A percentile compares a stretch with the other conserved stretches of the same genome.
Conservation (phyloP, 805 yeast genomes). For the Geotrichum ghanense region DNA sequence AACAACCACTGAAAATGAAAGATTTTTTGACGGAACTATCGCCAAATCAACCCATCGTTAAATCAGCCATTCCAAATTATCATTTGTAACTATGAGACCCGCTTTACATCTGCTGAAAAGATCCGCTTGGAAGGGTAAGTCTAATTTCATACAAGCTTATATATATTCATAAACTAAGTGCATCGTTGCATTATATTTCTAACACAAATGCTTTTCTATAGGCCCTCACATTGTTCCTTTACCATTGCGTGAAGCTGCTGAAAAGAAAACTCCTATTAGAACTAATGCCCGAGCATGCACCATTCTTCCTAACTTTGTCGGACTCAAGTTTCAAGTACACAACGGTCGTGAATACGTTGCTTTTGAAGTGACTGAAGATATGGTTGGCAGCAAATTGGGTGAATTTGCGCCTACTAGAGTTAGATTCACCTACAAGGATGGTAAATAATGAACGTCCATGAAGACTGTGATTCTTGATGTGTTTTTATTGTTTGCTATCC, state of each 20-base stretch:
- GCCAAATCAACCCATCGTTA: too few relatives aligned
- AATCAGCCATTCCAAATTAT: background rate
- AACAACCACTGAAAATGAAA: too few relatives aligned
- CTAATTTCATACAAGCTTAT: background rate
- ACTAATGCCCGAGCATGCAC: slow-evolving; percentile 96
- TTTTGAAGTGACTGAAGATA: slow-evolving; percentile 77
- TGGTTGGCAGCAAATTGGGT: slow-evolving; percentile 94
- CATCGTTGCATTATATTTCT: background rate
- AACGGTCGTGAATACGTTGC: slow-evolving; percentile 92
- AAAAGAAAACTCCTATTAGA: slow-evolving; percentile 74
- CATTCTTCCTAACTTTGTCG: slow-evolving; percentile 90
- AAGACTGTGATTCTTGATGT: background rate
- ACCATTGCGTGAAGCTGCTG: slow-evolving; percentile 79
- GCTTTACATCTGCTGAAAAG: slow-evolving; percentile 26
- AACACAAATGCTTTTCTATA: slow-evolving; percentile 12
- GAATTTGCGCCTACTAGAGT: slow-evolving; percentile 93
- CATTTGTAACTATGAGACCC: slow-evolving; percentile 20
- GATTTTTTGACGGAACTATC: too few relatives aligned
- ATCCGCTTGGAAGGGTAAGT: slow-evolving; percentile 33
- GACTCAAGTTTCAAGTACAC: slow-evolving; percentile 87
- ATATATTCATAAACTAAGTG: background rate
- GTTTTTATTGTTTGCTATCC: background rate
- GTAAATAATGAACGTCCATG: slow-evolving; percentile 17
- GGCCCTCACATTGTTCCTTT: slow-evolving; percentile 92
- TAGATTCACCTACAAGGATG: slow-evolving; percentile 61